Evolutionary conservation across 179 eudicot species (phyloP).

Genomic region (Drosera spatulata): DNA sequence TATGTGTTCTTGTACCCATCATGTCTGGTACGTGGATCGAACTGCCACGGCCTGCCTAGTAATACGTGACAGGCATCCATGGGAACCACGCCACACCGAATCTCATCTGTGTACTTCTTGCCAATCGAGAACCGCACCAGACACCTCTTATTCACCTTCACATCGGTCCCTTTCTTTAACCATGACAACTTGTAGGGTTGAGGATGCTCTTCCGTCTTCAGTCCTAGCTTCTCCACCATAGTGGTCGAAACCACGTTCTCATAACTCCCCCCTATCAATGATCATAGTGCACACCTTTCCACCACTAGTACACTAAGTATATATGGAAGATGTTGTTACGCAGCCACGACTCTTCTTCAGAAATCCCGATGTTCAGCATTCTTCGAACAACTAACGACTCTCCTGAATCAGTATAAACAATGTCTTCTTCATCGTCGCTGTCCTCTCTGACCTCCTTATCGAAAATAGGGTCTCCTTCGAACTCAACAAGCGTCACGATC

Average conservation of each 20-base stretch:
- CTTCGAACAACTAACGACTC: no score
- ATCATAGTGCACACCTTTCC: no score
- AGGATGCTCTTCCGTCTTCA: not conserved
- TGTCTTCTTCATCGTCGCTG: no score
- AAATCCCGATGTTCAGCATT: no score
- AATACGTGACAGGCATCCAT: not conserved
- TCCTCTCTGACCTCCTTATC: no score
- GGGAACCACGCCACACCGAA: not conserved
- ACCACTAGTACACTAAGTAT: no score
- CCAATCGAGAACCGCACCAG: not conserved
- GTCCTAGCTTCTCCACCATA: not conserved
- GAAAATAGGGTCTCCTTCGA: no score
- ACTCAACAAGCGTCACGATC: no score
- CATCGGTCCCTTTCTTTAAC: not conserved
- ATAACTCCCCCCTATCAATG: constrained; percentile 1
- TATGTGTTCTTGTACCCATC: not conserved
- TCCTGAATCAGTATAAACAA: no score
- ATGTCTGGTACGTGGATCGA: not conserved
- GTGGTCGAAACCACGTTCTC: not conserved
- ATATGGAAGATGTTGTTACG: no score
- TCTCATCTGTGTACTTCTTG: not conserved
- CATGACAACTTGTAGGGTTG: not conserved
- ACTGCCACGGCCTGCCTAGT: not conserved
- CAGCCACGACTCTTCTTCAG: no score
- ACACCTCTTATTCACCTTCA: not conserved